Conservation (phyloP, 2,329 filamentous ascomycete genomes). For the Blastomyces silverae region DNA sequence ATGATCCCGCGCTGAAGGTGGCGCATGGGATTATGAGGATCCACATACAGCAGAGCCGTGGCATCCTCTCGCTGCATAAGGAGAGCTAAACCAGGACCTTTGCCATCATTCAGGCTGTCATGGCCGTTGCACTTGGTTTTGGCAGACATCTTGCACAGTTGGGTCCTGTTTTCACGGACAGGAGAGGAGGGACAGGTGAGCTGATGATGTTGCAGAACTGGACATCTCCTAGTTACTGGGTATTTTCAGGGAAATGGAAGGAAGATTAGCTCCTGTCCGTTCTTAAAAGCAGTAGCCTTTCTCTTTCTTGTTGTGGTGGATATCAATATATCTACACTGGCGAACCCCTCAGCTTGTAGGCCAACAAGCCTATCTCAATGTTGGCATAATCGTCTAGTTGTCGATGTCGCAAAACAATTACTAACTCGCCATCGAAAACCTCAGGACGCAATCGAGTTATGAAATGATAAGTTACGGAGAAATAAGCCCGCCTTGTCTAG, state of each 20-base stretch:
- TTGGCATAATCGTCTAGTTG: background rate
- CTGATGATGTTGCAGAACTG: background rate
- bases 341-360: background rate
- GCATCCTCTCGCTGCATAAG: conserved; percentile 45
- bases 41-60: conserved; percentile 42
- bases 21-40: conserved; percentile 38
- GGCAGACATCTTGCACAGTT: background rate
- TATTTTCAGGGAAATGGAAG: background rate
- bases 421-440: background rate
- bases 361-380: background rate
- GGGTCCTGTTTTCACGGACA: background rate
- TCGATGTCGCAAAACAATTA: background rate
- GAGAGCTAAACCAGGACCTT: conserved; percentile 2
- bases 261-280: background rate
- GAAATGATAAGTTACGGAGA: background rate
- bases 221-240: background rate
- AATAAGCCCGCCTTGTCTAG: too few species aligned
- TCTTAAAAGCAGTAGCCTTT: background rate
- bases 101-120: background rate
- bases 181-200: background rate
- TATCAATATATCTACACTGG: background rate
- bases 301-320: background rate
- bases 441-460: background rate
- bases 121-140: background rate
- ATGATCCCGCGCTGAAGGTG: conserved; percentile 55